Percentiles rank a stretch among this genome's conserved stretches.
These are phyloP conservation scores for Rhododendron ovatum DNA, from an alignment of 148 eudicot species.

Conservation along the genomic window DNA sequence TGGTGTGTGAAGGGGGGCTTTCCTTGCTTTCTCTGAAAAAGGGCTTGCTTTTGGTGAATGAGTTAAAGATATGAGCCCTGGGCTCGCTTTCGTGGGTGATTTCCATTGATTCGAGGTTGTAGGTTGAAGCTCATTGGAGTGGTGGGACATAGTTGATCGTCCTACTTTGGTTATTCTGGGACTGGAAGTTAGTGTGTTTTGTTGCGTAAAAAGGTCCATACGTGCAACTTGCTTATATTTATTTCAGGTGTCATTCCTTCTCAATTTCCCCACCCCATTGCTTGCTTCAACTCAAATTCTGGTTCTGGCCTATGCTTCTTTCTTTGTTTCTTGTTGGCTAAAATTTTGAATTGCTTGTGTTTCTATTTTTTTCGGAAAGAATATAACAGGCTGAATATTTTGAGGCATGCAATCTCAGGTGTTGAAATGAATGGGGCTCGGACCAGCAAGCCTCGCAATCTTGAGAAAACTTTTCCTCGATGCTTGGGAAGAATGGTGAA, in stretches of 20 bases:
- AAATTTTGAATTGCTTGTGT: too few species aligned
- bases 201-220: not conserved
- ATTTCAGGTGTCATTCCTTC: not conserved
- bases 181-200: not conserved
- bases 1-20: too few species aligned
- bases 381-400: not conserved
- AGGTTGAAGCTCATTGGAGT: not conserved
- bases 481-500: conserved; percentile 91
- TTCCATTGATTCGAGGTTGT: not conserved
- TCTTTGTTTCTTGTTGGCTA: not conserved
- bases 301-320: not conserved
- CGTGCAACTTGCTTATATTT: not conserved
- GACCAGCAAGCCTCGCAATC: conserved; percentile 33
- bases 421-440: conserved; percentile 56
- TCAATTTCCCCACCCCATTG: not conserved
- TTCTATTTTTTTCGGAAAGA: not conserved
- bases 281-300: not conserved
- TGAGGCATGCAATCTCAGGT: conserved; percentile 33
- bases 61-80: too few species aligned
- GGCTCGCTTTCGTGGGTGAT: not conserved
- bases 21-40: too few species aligned
- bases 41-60: too few species aligned
- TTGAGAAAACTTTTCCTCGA: conserved; percentile 54
- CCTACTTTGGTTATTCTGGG: not conserved
- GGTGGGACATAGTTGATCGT: not conserved